Conservation (phyloP, 345 rosid species). For the Populus alba region DNA sequence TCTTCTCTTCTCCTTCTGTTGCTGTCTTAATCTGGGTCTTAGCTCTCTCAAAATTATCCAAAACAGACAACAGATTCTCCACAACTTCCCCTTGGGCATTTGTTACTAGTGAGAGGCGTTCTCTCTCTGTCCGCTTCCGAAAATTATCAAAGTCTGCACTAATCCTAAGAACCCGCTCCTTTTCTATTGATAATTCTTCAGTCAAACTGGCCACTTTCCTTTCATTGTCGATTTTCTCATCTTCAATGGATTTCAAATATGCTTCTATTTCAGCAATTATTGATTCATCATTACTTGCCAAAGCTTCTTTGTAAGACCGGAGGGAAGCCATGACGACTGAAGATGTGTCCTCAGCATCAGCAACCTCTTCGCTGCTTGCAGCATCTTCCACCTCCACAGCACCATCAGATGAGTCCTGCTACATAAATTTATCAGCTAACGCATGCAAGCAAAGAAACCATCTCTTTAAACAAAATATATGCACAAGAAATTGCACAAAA, state of each 20-base stretch:
- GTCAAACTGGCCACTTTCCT: constrained; percentile 53
- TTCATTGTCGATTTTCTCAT: constrained; percentile 55
- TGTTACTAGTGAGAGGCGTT: constrained; percentile 69
- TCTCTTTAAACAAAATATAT: neutral
- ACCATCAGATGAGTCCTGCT: constrained; percentile 65
- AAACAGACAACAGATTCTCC: constrained; percentile 69
- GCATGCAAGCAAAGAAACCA: neutral
- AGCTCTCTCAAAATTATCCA: constrained; percentile 97
- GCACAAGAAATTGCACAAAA: neutral
- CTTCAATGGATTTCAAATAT: constrained; percentile 63
- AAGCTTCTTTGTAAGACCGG: constrained; percentile 61
- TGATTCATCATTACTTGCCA: constrained; percentile 57
- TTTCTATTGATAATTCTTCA: constrained; percentile 63
- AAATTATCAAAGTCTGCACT: constrained; percentile 97
- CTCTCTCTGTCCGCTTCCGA: constrained; percentile 88
- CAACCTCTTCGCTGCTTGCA: constrained; percentile 27
- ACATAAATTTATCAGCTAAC: constrained; percentile 22
- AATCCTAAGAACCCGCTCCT: constrained; percentile 73
- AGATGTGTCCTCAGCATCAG: constrained; percentile 48
- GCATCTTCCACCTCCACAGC: constrained; percentile 39
- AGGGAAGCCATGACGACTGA: constrained; percentile 48
- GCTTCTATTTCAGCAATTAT: constrained; percentile 65
- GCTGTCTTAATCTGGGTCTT: constrained; percentile 77
- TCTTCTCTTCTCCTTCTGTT: constrained; percentile 87
- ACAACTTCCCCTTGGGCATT: constrained; percentile 94